Evolutionary conservation across 768 basidiomycete genomes (phyloP).

Genomic region (Tylopilus vinaceipallidus): DNA sequence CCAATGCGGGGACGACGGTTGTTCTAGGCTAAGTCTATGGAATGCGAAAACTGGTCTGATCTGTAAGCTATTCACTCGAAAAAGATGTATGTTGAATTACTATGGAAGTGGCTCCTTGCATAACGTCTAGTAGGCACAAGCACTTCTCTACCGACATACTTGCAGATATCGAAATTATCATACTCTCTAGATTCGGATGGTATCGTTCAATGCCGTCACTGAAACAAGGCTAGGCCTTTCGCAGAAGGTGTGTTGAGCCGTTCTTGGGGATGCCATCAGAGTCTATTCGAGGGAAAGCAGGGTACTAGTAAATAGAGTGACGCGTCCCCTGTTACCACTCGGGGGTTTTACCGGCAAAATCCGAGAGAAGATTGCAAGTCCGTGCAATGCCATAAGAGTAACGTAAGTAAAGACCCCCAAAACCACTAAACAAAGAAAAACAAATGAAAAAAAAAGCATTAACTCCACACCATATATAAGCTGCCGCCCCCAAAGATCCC

Average conservation of each 20-base stretch:
- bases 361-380: not conserved
- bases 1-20: conserved; percentile 16
- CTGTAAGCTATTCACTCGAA: not conserved
- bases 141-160: too few relatives aligned
- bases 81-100: conserved; percentile 1
- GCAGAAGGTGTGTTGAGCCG: too few relatives aligned
- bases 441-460: not conserved
- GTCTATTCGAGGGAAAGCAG: too few relatives aligned
- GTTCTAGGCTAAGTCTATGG: conserved; percentile 11
- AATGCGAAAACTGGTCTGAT: not conserved
- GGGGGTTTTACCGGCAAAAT: not conserved
- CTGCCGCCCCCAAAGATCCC: too few relatives aligned
- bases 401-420: not conserved
- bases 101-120: too few relatives aligned
- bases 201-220: too few relatives aligned
- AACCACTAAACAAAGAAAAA: not conserved
- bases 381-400: not conserved
- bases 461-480: not conserved
- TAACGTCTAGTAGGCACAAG: too few relatives aligned
- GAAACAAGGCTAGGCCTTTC: too few relatives aligned
- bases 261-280: too few relatives aligned
- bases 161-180: too few relatives aligned
- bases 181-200: too few relatives aligned
- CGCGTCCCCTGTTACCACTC: not conserved
- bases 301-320: too few relatives aligned